phyloP scores from a whole-genome alignment of 352 stramenopile species.

The Globisporangium cederbergense region DNA sequence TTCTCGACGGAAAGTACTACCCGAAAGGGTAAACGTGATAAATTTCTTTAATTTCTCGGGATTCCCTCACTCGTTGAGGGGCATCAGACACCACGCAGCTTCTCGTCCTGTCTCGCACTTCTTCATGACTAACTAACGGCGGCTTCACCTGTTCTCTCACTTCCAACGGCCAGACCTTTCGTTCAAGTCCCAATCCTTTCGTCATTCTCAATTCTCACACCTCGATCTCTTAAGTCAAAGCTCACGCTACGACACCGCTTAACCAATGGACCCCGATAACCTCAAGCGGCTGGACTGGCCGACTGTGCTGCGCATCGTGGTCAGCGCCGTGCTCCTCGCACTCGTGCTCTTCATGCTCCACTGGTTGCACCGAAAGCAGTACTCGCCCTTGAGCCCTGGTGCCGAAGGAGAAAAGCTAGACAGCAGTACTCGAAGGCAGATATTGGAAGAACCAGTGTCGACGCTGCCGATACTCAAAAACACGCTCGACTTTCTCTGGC shows the following conservation, averaged over 20 bases:
- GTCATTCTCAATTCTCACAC: too few species aligned
- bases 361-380: background rate
- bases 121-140: background rate
- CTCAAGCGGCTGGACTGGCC: background rate
- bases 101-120: background rate
- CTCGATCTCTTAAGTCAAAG: background rate
- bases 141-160: background rate
- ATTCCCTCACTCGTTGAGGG: constrained; percentile 42
- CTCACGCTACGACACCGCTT: background rate
- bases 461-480: constrained; percentile 7
- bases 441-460: constrained; percentile 1
- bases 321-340: background rate
- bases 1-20: constrained; percentile 15
- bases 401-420: too few species aligned
- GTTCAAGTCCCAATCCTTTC: background rate
- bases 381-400: background rate
- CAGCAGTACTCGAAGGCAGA: background rate
- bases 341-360: background rate
- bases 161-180: background rate
- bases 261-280: background rate
- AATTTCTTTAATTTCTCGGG: constrained; percentile 89
- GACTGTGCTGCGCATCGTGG: background rate
- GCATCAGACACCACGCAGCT: background rate
- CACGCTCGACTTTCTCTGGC: constrained; percentile 4
- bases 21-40: constrained; percentile 82